phyloP scores from a whole-genome alignment of 352 stramenopile genomes.

The Achlya hypogyna region DNA sequence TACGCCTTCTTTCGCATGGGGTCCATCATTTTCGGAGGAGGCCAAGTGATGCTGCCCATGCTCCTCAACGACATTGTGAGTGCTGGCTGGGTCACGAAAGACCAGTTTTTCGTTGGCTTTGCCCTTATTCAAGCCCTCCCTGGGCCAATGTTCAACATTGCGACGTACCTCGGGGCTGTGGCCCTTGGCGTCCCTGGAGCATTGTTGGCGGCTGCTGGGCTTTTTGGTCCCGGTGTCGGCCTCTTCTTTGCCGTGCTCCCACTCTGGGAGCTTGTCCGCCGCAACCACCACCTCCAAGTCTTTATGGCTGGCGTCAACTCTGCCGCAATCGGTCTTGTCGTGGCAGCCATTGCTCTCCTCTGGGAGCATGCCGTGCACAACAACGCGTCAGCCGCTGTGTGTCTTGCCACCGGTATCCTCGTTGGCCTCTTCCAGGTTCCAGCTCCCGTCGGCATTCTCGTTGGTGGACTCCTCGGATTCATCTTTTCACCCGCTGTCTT shows the following conservation, averaged over 20 bases:
- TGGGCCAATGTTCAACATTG: slow-evolving; percentile 94
- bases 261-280: slow-evolving; percentile 86
- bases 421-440: slow-evolving; percentile 71
- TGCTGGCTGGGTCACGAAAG: slow-evolving; percentile 84
- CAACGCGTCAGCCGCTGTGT: slow-evolving; percentile 78
- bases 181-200: slow-evolving; percentile 80
- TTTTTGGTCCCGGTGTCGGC: slow-evolving; percentile 89
- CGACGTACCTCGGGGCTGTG: slow-evolving; percentile 81
- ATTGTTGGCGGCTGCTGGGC: slow-evolving; percentile 75
- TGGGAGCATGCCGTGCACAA: slow-evolving; percentile 77
- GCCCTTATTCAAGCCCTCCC: slow-evolving; percentile 89
- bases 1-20: slow-evolving; percentile 92
- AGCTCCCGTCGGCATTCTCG: slow-evolving; percentile 46
- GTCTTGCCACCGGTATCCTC: slow-evolving; percentile 68
- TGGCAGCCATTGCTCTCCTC: slow-evolving; percentile 83
- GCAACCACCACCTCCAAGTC: slow-evolving; percentile 77
- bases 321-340: slow-evolving; percentile 83
- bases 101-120: slow-evolving; percentile 90
- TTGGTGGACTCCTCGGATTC: slow-evolving; percentile 41
- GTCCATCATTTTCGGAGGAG: slow-evolving; percentile 92
- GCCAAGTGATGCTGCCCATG: slow-evolving; percentile 90
- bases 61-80: slow-evolving; percentile 73
- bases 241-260: slow-evolving; percentile 88
- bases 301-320: slow-evolving; percentile 87
- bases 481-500: slow-evolving; percentile 38